phyloP scores from a whole-genome alignment of 352 stramenopile genomes.

The Saprolegnia parasitica region DNA sequence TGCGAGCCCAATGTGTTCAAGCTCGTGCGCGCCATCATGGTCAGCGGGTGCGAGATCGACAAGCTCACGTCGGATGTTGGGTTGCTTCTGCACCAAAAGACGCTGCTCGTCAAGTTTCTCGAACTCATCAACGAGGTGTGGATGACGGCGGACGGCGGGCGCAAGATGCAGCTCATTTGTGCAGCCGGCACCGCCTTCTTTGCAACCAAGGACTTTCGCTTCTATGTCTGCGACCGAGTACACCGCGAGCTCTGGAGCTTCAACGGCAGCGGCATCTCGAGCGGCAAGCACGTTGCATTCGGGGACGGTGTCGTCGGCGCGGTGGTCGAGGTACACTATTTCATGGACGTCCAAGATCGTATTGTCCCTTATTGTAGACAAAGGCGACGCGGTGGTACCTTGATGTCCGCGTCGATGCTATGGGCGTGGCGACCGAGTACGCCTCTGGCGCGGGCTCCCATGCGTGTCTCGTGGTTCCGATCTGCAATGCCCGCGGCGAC shows the following conservation, averaged over 20 bases:
- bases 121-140: constrained; percentile 1
- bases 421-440: not conserved
- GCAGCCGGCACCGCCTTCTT: constrained; percentile 61
- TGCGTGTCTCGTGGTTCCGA: constrained; percentile 36
- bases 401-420: not conserved
- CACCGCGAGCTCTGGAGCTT: constrained; percentile 72
- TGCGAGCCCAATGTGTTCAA: constrained; percentile 16
- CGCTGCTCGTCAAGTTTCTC: not conserved
- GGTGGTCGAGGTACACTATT: constrained; percentile 58
- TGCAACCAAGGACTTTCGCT: constrained; percentile 58
- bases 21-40: constrained; percentile 9
- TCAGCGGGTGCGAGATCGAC: constrained; percentile 10
- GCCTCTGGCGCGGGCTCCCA: not conserved
- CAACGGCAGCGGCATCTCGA: constrained; percentile 61
- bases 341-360: no score
- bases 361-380: no score
- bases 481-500: constrained; percentile 60
- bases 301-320: constrained; percentile 70
- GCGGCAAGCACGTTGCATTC: constrained; percentile 67
- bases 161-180: constrained; percentile 59
- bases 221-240: constrained; percentile 71
- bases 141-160: not conserved
- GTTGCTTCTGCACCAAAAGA: not conserved
- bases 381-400: not conserved
- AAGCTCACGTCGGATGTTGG: not conserved